A percentile compares a stretch with the other conserved stretches of the same genome.
These are phyloP conservation scores for Halophytophthora batemanensis DNA, from an alignment of 352 stramenopile genomes.

Conservation along the genomic window DNA sequence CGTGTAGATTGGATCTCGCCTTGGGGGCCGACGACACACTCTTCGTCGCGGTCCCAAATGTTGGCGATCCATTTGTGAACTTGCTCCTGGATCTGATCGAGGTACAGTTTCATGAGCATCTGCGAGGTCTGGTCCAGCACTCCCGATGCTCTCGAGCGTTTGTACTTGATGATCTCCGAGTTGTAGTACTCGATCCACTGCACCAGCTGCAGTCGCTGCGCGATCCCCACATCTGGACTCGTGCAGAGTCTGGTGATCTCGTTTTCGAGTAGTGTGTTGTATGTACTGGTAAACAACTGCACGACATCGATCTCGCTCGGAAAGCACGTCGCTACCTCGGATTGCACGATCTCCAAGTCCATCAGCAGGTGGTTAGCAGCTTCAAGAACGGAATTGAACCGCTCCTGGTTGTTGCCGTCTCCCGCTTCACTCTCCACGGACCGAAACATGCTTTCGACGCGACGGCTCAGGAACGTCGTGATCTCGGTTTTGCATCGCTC, in stretches of 20 bases:
- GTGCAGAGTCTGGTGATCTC: constrained; percentile 64
- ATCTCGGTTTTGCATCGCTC: constrained; percentile 69
- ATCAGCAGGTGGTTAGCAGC: constrained; percentile 74
- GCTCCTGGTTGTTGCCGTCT: constrained; percentile 42
- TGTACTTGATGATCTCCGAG: constrained; percentile 83
- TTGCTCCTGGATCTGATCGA: constrained; percentile 75
- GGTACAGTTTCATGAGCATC: constrained; percentile 69
- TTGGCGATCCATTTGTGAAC: constrained; percentile 85
- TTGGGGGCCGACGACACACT: constrained; percentile 50
- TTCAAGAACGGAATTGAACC: constrained; percentile 57
- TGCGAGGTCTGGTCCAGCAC: constrained; percentile 66
- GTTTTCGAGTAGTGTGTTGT: constrained; percentile 67
- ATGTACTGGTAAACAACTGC: constrained; percentile 73
- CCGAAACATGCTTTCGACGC: constrained; percentile 64
- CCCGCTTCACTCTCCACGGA: constrained; percentile 47
- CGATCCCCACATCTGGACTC: constrained; percentile 61
- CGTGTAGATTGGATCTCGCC: constrained; percentile 73
- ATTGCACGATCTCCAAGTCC: constrained; percentile 75
- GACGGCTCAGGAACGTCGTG: constrained; percentile 42
- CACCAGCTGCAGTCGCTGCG: constrained; percentile 73
- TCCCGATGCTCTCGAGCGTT: constrained; percentile 59
- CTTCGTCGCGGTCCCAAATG: constrained; percentile 80
- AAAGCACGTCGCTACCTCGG: constrained; percentile 69
- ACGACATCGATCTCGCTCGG: constrained; percentile 76
- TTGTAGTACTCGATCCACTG: constrained; percentile 91